Evolutionary conservation across 768 basidiomycete genomes (phyloP).

Genomic region (Boletus rufocinnamomeus): DNA sequence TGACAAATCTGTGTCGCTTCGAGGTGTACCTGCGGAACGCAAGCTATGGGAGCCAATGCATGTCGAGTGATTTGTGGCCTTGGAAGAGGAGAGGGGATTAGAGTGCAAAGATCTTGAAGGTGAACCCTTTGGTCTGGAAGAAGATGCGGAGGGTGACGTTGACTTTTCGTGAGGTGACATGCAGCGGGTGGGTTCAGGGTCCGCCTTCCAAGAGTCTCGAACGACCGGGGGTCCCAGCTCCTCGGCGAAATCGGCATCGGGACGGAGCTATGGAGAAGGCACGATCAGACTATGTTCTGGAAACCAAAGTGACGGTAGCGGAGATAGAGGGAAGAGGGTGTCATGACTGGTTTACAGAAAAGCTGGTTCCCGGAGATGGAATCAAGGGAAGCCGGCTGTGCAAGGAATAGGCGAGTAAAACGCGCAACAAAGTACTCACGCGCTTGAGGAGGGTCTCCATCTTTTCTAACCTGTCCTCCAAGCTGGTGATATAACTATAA

Average conservation of each 20-base stretch:
- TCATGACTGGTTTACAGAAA: background rate
- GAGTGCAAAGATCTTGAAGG: conserved; percentile 13
- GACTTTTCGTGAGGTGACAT: conserved; percentile 26
- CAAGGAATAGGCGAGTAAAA: background rate
- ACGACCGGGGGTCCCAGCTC: conserved; percentile 63
- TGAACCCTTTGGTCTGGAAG: conserved; percentile 19
- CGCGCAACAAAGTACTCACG: conserved; percentile 36
- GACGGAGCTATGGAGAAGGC: conserved; percentile 50
- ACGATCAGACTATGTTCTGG: conserved; percentile 11
- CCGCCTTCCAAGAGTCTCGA: conserved; percentile 63
- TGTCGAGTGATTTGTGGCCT: conserved; percentile 6
- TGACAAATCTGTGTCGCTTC: conserved; percentile 32
- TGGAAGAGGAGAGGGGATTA: conserved; percentile 10
- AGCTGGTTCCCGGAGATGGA: background rate
- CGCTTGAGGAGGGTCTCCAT: conserved; percentile 55
- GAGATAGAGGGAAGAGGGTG: background rate
- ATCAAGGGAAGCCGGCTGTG: background rate
- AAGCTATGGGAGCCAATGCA: conserved; percentile 9
- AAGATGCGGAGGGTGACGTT: conserved; percentile 19
- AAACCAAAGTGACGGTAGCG: background rate
- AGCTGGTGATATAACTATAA: conserved; percentile 53
- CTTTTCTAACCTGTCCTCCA: conserved; percentile 61
- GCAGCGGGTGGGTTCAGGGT: conserved; percentile 20
- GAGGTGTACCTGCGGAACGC: conserved; percentile 26
- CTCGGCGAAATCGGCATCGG: conserved; percentile 59